Evolutionary conservation across 2,329 filamentous ascomycete species (phyloP), one percentile per base, ranked within the genome.

Genomic region (Stagonosporopsis chrysanthemi): DNA sequence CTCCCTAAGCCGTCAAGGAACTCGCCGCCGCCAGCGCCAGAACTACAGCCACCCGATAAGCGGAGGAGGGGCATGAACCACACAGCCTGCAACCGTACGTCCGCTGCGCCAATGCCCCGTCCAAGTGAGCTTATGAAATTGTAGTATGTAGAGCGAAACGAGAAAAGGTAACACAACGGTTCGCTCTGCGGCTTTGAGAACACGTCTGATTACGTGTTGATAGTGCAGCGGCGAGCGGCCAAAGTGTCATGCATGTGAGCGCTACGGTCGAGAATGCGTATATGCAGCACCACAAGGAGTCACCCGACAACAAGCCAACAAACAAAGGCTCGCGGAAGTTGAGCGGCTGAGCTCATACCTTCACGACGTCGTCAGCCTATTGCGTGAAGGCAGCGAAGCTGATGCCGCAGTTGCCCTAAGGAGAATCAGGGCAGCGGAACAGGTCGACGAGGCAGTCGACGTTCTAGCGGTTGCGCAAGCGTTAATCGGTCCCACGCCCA

Each of bases 201-300:
- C 19, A n/a, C 4, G 9, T 46, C 26, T 44, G 14, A 43, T 28
- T 9, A 14, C 14, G 14, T 14, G 22, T 15, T 35, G 22, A 5
- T 46, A 51, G 47, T 51, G 47, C 9, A 28, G 38, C 29, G 47
- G 47, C 29, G 28, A 36, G 29, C 47, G 47, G 2, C 47, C 47
- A 19, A 41, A 7, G 2, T 51, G 47, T 22, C 3, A 6, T 9
- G 12, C 39, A 8, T 51, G 47, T 24, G 19, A 26, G 22, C 47
- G 47, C 47, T 9, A 28, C 29, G 9, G 17, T 8, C 17, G 4
- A 17, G 7, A 35, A 3, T 51, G 47, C 29, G 19, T 23, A 5
- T 51, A 51, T 17, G 47, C 29, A 7, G 47, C 39, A 19, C 47
- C 47, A 2, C 28, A 42, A 8, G 47, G 47, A 14, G 47, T 51